Evolutionary conservation across 2,329 filamentous ascomycete genomes (phyloP), one percentile per base, ranked within the genome.

Genomic region (Nemania sp.): DNA sequence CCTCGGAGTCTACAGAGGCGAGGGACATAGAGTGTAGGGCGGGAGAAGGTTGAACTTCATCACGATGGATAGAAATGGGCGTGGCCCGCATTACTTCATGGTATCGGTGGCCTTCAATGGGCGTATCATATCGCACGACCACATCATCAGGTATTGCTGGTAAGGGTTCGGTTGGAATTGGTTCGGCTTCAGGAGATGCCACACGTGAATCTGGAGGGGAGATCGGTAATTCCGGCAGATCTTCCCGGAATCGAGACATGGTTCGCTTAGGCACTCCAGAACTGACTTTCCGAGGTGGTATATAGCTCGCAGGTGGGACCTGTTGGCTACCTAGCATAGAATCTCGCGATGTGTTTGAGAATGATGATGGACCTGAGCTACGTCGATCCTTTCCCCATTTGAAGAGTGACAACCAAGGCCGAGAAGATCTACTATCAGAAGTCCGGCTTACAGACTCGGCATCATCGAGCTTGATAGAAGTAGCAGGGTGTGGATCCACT

Each of bases 1-100:
- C 95, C 78, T 99, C 95, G 0, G 93, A 97, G 72, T 97, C 95
- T 60, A 98, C 91, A 0, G 93, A 97, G 1, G 92, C 95, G 17
- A 98, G 82, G 0, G 94, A 98, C 74, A 93, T 89, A 32, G 92
- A 91, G 72, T 92, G 83, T 37, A 78, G 82, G 67, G 82, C 87
- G 17, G 80, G 86, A 5, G 83, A 87, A 25, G 78, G 73, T 21
- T 79, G 76, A 4, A 76, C 71, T 25, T 76, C 74, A 34, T 79
- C 76, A 63, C 72, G 76, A 59, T 75, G 72, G 59, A 76, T 76
- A 32, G 78, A 80, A 12, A 77, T 81, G 9, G 80, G 79, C 1
- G 79, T 83, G 18, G 79, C 75, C 45, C 78, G 72, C 69, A 77
- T 76, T 29, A 69, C 72, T 48, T 79, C 76, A 25, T 77, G 54